Evolutionary conservation across 2,329 filamentous ascomycete genomes (phyloP), one percentile per base, ranked within the genome.

Genomic region (Ophiostoma quercus): DNA sequence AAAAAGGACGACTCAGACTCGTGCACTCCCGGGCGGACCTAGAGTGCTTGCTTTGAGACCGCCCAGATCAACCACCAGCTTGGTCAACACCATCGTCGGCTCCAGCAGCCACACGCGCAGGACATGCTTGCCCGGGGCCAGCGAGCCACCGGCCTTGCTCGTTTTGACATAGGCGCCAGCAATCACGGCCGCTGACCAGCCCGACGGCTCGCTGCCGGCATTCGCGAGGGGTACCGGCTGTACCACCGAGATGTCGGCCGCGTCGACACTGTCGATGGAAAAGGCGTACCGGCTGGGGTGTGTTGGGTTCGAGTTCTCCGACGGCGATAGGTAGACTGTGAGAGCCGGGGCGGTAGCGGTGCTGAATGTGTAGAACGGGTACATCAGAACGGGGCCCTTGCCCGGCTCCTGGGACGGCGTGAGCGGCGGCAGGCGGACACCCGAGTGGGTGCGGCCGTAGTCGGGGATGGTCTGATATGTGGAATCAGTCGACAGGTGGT

Each of bases 381-480:
- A 47, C 6, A 14, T 54, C n/a, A 25, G n/a, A 1, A 25, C 9
- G 3, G 51, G 51, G 7, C n/a, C 19, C 67, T 70, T 70, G 62
- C 34, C 69, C 5, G 73, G 73, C 11, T 67, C 62, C 39, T 75
- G 73, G 1, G 74, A 73, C 32, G 72, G 71, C 5, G 75, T 75
- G 29, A 72, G 73, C 60, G 76, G 73, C 75, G 19, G 74, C n/a
- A 90, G 79, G 0, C 85, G 85, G 2, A 90, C 82, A 22, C 86
- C 87, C 0, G 83, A 84, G 0, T 84, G 77, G 0, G 85, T 89
- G 54, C 87, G 85, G 41, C 87, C 87, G 74, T 87, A 84, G 70
- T 82, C 79, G 9, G 81, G 78, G 66, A 89, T 81, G 0, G 80
- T 83, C 69, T 82, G 80, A 76, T 88, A 88, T 78, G 72, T 25